Evolutionary conservation across 768 basidiomycete species (phyloP), one percentile per base, ranked within the genome.

Genomic region (Omphalotus guepiniiformis): DNA sequence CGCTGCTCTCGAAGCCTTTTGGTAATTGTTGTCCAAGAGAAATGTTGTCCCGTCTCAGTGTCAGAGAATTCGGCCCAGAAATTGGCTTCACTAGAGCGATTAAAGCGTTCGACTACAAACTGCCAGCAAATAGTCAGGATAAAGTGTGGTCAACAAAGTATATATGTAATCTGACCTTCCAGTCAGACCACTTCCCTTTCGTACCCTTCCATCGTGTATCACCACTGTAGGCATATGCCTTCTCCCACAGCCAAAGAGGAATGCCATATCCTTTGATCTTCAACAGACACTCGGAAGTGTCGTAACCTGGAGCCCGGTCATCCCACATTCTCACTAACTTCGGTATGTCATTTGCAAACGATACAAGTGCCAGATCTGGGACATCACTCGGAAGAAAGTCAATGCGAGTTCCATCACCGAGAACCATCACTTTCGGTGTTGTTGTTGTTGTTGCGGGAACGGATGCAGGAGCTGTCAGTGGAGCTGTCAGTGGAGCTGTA

Each of bases 1-100:
- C 48, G 53, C 18, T 50, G 26, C 13, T 26, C 15, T 1, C 40
- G 41, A 8, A 60, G 50, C 0, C n/a, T n/a, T 2, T 29, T 23
- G 23, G 38, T 26, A 34, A 62, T 58, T 4, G 49, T 39, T 2
- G 53, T 57, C 32, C 52, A 60, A 2, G 51, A 27, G 19, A 60
- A 21, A 21, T 18, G 48, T 7, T 42, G 39, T 1, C 39, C 47
- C 7, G 55, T 50, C 25, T 53, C 39, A 13, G 15, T 15, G 7
- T 49, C 23, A 11, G 26, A 26, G 42, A 58, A 63, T 7, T 37
- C 39, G 2, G 36, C 35, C 56, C 59, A 58, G 41, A 60, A 60
- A 21, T 53, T 40, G 1, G 42, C 48, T 0, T 50, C 49, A 7
- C 53, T 52, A 26, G 50, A 42, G 12, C 29, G 13, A 4, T 51